Base-by-base conservation (phyloP, 1,139 yeast species). In the Taiozyma onychis region DNA sequence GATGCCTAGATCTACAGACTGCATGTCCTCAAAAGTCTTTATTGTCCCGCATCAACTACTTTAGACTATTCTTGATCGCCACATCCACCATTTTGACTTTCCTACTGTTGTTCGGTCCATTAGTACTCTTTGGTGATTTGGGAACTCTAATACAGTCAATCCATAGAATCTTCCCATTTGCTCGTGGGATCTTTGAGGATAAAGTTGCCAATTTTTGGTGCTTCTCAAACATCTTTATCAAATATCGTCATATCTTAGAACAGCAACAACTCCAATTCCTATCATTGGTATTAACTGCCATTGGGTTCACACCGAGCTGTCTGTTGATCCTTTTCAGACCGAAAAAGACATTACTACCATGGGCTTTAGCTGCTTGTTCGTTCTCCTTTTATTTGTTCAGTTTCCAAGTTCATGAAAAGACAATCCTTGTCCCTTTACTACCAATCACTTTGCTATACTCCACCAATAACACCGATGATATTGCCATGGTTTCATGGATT, bases 191-290 rank as follows among this genome's bases (percentile, higher is more conserved):
- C n/a, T 93, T 95, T 75, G 99, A 93, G 67, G 99, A 93, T 65
- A 93, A 93, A 66, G 99, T 95, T 14, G 97, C 97, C 46, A 93
- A 91, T 64, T 85, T 93, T 61, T 93, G 99, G 99, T 91, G 99
- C 66, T 85, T 95, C 10, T 73, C 90, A 2, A 93, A 93, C 66
- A 74, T 87, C 0, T 57, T 89, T 13, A 66, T 91, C 63, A 93
- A 93, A 65, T 85, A 89, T 61, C 82, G 80, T 56, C 63, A 69
- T 3, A 53, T 76, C 0, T 84, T 87, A 58, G 68, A 80, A 2
- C 72, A 75, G n/a, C 68, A 73, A 3, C 78, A 86, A 61, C 72
- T 93, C 42, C 86, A 88, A 49, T 66, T 73, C 44, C 58, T 83
- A 22, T 83, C 97, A 3, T 68, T 91, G 46, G 51, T 73, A 0